These are phyloP conservation scores for Aspergillus novoparasiticus DNA, from an alignment of 2,329 filamentous ascomycete genomes.

Conservation along the genomic window DNA sequence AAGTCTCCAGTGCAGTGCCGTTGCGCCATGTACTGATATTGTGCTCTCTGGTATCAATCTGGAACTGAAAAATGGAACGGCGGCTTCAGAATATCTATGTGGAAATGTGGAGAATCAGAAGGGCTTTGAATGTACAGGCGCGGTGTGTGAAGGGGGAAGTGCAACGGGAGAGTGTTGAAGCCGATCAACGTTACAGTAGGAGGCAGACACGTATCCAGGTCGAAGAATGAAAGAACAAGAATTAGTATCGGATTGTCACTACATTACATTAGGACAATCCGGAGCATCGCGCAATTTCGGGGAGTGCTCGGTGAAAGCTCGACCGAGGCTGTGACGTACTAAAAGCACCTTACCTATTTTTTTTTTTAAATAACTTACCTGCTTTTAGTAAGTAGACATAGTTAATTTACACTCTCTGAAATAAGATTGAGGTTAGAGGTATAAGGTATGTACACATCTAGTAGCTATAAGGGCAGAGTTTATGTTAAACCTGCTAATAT, in stretches of 20 bases:
- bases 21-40: conserved; percentile 30
- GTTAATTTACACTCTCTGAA: no score
- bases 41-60: conserved; percentile 23
- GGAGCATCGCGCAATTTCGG: background rate
- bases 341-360: no score
- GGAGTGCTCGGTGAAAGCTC: no score
- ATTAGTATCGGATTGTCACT: no score
- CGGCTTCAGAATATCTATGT: conserved; percentile 27
- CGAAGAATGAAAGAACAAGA: background rate
- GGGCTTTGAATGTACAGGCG: conserved; percentile 31
- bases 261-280: background rate
- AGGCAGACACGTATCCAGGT: background rate
- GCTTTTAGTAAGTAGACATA: no score
- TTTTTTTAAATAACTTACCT: no score
- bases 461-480: no score
- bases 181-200: background rate
- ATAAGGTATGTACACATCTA: no score
- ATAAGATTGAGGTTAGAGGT: no score
- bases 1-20: conserved; percentile 36
- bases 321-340: no score
- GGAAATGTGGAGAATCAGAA: conserved; percentile 24
- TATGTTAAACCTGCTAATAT: no score
- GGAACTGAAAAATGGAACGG: conserved; percentile 21
- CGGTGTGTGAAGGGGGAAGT: conserved; percentile 26
- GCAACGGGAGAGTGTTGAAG: conserved; percentile 34